Conservation (phyloP, 2,329 filamentous ascomycete species). For the Penicillium sclerotigenum region DNA sequence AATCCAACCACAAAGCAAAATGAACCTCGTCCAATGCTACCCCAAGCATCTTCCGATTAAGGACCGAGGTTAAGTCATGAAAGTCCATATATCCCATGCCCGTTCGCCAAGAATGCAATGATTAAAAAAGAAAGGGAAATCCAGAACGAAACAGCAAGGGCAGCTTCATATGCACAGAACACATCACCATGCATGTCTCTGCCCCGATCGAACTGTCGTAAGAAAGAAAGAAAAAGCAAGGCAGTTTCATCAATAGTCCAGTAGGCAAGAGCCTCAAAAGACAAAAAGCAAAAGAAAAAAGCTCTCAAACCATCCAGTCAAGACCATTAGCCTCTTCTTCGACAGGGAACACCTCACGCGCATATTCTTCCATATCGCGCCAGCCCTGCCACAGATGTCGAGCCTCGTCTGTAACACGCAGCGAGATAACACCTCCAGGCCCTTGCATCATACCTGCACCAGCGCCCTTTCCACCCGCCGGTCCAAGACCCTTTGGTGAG, state of each 20-base stretch:
- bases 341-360: slow-evolving; percentile 85
- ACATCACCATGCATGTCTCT: slow-evolving; percentile 27
- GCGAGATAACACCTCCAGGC: slow-evolving; percentile 58
- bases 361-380: slow-evolving; percentile 88
- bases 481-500: slow-evolving; percentile 38
- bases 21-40: slow-evolving; percentile 7
- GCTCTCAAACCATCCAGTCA: slow-evolving; percentile 71
- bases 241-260: slow-evolving; percentile 1
- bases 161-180: slow-evolving; percentile 22
- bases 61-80: slow-evolving; percentile 14
- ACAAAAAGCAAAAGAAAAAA: too few species aligned
- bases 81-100: slow-evolving; percentile 27
- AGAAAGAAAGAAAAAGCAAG: slow-evolving; percentile 5
- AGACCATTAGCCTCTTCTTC: slow-evolving; percentile 93
- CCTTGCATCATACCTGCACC: slow-evolving; percentile 48
- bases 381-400: slow-evolving; percentile 87
- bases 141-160: slow-evolving; percentile 12
- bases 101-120: slow-evolving; percentile 30
- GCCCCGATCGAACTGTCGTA: slow-evolving; percentile 19
- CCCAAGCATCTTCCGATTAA: slow-evolving; percentile 19
- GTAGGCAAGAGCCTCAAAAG: neutral
- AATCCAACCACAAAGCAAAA: neutral
- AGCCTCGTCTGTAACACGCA: slow-evolving; percentile 69
- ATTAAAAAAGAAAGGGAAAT: slow-evolving; percentile 24
- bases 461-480: slow-evolving; percentile 40